Base-by-base conservation (phyloP, 345 rosid species). In the thale cress (Arabidopsis thaliana) region DNA sequence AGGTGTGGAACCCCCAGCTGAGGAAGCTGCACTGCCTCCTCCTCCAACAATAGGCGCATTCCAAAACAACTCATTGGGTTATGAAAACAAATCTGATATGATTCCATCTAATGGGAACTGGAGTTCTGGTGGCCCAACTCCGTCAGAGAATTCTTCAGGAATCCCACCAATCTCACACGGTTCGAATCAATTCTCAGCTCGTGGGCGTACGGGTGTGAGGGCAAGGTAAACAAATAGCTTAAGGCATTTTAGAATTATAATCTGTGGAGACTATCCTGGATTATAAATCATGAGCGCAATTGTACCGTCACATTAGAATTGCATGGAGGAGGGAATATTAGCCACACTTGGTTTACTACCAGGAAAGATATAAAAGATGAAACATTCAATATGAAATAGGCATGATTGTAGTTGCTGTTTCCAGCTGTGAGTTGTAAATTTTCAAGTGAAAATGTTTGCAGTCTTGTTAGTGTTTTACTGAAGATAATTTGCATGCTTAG, bases 131-230 rank as follows among this genome's bases (percentile, higher is more conserved):
- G 82, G 86, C 82, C 72, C 80, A 77, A 75, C 88, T 34, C 13
- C 80, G 53, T 30, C 82, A 28, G 94, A 88, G 23, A 86, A 81
- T 79, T 50, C 80, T 69, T 83, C 87, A 3, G 98, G 94, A 67
- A 57, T 88, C 46, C 97, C 98, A 24, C 98, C 98, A 22, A 83
- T 92, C 77, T 94, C 97, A 36, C 80, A 85, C 5, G 65, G 83
- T 77, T 82, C 93, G 55, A 95, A 90, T 83, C 97, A 92, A 59
- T 95, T 92, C 75, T 89, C 96, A 22, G 94, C 94, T 57, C 99
- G 94, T 70, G 97, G 96, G 38, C 88, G 91, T 10, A 84, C 82
- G 86, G 97, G 96, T 73, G 90, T 92, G 69, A 87, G 98, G 28
- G 76, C 98, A 64, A 95, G 99, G 99, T 92, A 85, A 77, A 32